A percentile compares a stretch with the other conserved stretches of the same genome.
Conservation (phyloP, 345 rosid genomes). For the Brassica juncea region DNA sequence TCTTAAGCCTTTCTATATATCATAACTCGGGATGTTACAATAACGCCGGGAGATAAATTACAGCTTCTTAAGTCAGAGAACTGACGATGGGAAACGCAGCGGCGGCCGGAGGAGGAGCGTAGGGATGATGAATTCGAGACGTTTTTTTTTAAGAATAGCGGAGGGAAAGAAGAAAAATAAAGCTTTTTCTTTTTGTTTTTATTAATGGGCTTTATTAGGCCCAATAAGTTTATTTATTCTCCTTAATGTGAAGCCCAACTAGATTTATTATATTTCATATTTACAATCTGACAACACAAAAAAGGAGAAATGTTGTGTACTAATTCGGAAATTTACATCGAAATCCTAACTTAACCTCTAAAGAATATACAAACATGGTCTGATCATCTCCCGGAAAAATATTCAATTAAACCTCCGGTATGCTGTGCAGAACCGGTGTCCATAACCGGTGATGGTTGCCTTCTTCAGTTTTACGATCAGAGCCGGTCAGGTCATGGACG, state of each 20-base stretch:
- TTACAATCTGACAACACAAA: slow-evolving; percentile 8
- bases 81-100: not conserved
- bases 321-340: not conserved
- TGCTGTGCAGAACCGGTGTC: slow-evolving; percentile 71
- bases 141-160: slow-evolving; percentile 13
- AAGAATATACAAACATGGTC: slow-evolving; percentile 26
- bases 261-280: not conserved
- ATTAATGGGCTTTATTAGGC: slow-evolving; percentile 12
- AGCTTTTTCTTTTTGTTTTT: not conserved
- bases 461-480: slow-evolving; percentile 11
- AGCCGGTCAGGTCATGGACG: slow-evolving; percentile 46
- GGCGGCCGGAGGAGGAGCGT: slow-evolving; percentile 40
- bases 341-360: slow-evolving; percentile 8
- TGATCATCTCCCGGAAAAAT: not conserved
- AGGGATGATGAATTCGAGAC: slow-evolving; percentile 31
- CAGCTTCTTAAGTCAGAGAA: not conserved
- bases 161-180: slow-evolving; percentile 24
- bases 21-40: too few species aligned
- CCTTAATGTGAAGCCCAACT: not conserved
- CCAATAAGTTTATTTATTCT: not conserved
- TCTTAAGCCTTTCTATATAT: too few species aligned
- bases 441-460: slow-evolving; percentile 44
- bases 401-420: slow-evolving; percentile 61
- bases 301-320: not conserved
- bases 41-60: slow-evolving; percentile 4